Percentiles rank a stretch among this genome's conserved stretches.
Evolutionary conservation across 192 early-diverging fungal species (phyloP).

Genomic region (Entomortierella chlamydospora): DNA sequence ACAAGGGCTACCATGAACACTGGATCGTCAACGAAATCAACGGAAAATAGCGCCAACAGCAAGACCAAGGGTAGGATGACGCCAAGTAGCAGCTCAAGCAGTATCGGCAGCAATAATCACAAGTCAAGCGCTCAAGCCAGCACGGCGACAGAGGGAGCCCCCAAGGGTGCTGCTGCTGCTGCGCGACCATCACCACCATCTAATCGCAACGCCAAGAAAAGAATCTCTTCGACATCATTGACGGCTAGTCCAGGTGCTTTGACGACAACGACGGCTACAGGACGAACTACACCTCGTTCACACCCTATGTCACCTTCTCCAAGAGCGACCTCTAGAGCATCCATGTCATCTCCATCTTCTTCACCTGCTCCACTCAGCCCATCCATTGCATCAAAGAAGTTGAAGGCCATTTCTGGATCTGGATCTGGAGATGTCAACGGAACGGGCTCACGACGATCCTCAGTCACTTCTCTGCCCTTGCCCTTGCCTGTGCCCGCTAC

Average conservation of each 20-base stretch:
- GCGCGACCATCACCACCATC: not conserved
- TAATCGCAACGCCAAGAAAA: not conserved
- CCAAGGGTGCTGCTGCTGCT: not conserved
- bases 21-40: not conserved
- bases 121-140: not conserved
- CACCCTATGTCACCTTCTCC: slow-evolving; percentile 1
- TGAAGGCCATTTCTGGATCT: slow-evolving; percentile 5
- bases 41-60: not conserved
- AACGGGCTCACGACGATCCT: not conserved
- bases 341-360: not conserved
- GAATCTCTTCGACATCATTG: not conserved
- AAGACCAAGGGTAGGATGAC: not conserved
- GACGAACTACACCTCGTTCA: slow-evolving; percentile 5
- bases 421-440: not conserved
- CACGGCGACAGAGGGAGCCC: not conserved
- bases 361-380: slow-evolving; percentile 9
- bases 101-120: not conserved
- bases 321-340: not conserved
- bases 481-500: not conserved
- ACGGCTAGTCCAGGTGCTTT: not conserved
- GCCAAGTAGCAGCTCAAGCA: not conserved
- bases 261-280: not conserved
- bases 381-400: slow-evolving; percentile 10
- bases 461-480: not conserved
- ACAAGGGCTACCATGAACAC: not conserved